Base-by-base conservation (phyloP, 805 yeast species). In the Tetrapisispora fleetii region DNA sequence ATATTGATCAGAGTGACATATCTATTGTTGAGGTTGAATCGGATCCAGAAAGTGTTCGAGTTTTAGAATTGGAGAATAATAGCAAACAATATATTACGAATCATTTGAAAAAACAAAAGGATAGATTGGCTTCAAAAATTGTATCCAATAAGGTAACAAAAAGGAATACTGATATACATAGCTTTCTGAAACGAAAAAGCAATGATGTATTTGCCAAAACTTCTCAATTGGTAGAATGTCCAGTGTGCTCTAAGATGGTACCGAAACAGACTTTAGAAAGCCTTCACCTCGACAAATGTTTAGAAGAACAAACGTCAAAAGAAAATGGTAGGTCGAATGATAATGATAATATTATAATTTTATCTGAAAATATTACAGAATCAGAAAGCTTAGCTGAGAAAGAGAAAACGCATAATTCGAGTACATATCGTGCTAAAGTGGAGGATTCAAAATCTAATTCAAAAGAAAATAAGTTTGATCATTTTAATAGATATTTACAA, bases 231-330 rank as follows among this genome's bases (percentile, higher is more conserved):
- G 85, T 77, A 0, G 74, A 68, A 45, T 85, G 95, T 59, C 95
- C 95, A 0, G 71, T 85, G 2, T 85, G 95, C 60, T 60, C 65
- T 9, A 67, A 74, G 38, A 63, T 62, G 27, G 77, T 81, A 78
- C 73, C 83, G 1, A 69, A 80, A 0, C 72, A 67, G 21, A 74
- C 72, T 33, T 65, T 85, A 9, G 85, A 85, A 59, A 59, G 75
- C 3, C 59, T 69, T 0, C 93, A 85, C 59, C 69, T 85, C 11
- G 88, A 81, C 58, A 69, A 69, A 46, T 85, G 95, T 57, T 61
- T 83, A 33, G 56, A 57, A 3, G 47, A 58, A 22, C 58, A 56
- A n/a, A 9, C 32, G 11, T 33, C 27, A 24, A 28, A 36, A 37
- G 24, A 32, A 41, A 32, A 18, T 18, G 28, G 28, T 18, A 4